These are phyloP conservation scores for Penicillium sp. DNA, from an alignment of 2,329 filamentous ascomycete species.

Conservation along the genomic window DNA sequence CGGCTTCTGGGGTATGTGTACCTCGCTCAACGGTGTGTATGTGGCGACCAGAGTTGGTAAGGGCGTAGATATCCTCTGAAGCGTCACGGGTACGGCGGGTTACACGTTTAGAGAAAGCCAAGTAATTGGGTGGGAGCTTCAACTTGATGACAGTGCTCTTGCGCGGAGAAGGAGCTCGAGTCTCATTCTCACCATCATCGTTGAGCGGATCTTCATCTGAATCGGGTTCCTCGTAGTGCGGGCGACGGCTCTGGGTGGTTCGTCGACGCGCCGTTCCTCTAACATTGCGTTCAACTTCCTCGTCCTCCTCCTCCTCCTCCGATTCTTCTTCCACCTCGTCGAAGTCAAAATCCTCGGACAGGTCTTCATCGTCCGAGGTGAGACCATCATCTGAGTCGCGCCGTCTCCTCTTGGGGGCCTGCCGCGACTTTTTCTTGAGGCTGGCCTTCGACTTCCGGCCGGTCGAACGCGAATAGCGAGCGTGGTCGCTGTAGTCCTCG, in stretches of 20 bases:
- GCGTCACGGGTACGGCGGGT: slow-evolving; percentile 60
- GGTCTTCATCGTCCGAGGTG: slow-evolving; percentile 38
- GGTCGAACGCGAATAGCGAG: slow-evolving; percentile 26
- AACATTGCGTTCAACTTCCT: slow-evolving; percentile 52
- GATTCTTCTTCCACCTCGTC: slow-evolving; percentile 46
- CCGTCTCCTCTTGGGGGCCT: slow-evolving; percentile 38
- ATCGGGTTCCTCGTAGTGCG: slow-evolving; percentile 56
- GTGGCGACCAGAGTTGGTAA: slow-evolving; percentile 60
- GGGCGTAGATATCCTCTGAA: slow-evolving; percentile 55
- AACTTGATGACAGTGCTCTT: slow-evolving; percentile 31
- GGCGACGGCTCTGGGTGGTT: slow-evolving; percentile 52
- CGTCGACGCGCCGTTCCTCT: slow-evolving; percentile 57
- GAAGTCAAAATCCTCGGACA: slow-evolving; percentile 43
- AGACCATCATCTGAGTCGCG: slow-evolving; percentile 49
- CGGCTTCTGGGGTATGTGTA: slow-evolving; percentile 52
- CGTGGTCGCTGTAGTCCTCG: slow-evolving; percentile 45
- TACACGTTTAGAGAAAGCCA: slow-evolving; percentile 47
- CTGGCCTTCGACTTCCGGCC: slow-evolving; percentile 31
- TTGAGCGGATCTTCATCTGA: slow-evolving; percentile 32
- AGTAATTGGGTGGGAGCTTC: slow-evolving; percentile 28
- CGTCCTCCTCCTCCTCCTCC: slow-evolving; percentile 32
- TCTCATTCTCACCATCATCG: slow-evolving; percentile 23
- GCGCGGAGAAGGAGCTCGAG: slow-evolving; percentile 8
- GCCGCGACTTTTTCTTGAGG: slow-evolving; percentile 32
- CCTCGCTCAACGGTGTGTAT: slow-evolving; percentile 53